Evolutionary conservation across 805 yeast species (phyloP).

Genomic region (Suhomyces sp.): DNA sequence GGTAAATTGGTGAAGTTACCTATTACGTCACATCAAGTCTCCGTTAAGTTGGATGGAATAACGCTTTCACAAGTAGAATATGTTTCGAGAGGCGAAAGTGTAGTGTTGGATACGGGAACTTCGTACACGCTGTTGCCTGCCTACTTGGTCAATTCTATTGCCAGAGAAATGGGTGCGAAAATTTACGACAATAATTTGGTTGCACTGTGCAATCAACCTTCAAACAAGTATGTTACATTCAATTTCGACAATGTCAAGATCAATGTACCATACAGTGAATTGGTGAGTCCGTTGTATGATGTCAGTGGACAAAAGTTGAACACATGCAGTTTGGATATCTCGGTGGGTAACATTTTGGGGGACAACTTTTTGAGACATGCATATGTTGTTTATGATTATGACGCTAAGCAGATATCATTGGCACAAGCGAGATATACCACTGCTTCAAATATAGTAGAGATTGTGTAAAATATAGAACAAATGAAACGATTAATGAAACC

Average conservation of each 20-base stretch:
- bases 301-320: background rate
- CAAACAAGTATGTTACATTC: slow-evolving; percentile 4
- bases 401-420: slow-evolving; percentile 38
- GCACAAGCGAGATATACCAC: slow-evolving; percentile 43
- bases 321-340: background rate
- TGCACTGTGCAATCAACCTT: slow-evolving; percentile 5
- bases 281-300: background rate
- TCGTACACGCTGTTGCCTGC: slow-evolving; percentile 4
- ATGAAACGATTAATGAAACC: too few relatives aligned
- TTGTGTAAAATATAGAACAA: background rate
- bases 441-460: slow-evolving; percentile 5
- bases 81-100: background rate
- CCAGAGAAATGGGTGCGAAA: slow-evolving; percentile 1
- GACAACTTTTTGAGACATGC: slow-evolving; percentile 52
- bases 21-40: background rate
- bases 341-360: slow-evolving; percentile 36
- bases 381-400: slow-evolving; percentile 56
- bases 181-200: background rate
- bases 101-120: slow-evolving; percentile 9
- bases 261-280: slow-evolving; percentile 6
- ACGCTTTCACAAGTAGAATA: background rate
- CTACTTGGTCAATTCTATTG: background rate
- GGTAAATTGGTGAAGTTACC: slow-evolving; percentile 9
- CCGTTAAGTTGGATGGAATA: slow-evolving; percentile 3
- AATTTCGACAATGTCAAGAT: slow-evolving; percentile 4